Evolutionary conservation across 192 early-diverging fungal species (phyloP), one percentile per base, ranked within the genome.

Genomic region (Thamnidium elegans): DNA sequence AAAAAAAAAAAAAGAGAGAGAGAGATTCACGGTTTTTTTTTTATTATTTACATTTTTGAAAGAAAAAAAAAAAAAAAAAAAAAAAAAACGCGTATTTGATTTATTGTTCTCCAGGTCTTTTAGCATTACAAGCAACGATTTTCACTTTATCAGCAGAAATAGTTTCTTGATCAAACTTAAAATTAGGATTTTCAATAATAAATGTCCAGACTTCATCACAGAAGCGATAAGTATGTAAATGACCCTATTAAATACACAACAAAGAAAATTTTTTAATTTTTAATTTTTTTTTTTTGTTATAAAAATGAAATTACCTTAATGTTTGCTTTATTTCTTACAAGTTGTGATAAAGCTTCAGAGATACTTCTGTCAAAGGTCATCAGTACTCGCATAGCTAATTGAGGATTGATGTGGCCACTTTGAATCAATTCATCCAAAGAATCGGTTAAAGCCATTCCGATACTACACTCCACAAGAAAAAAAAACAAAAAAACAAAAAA

Each of bases 191-290:
- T 34, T 90, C 86, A 54, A 95, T 85, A 36, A 96, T 86, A 81
- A 99, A 97, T 1, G 96, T 97, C 94, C 94, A 99, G 21, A 99
- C 96, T 62, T 99, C 97, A 68, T 99, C 97, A 69, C 95, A 91
- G 58, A 92, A 94, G 50, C 94, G 86, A 74, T 98, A 99, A 21
- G 88, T 93, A 63, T 90, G 82, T 62, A 99, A 82, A 63, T 88
- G 87, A n/a, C 91, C 92, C 86, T 90, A 51, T 21, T 56, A 19
- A 47, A 4, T 4, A 6, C 19, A 21, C n/a, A 34, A 58, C 1
- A 11, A 43, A 7, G 19, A 36, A 59, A 17, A n/a, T 26, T 10
- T 13, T 14, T 52, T n/a, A n/a, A n/a, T 32, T 8, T 46, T 36
- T 20, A 69, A 15, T 58, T 58, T 43, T 46, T 20, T 21, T 14